Percentiles rank a stretch among this genome's conserved stretches.
These are phyloP conservation scores for Ophiostoma sp. DNA, from an alignment of 2,329 filamentous ascomycete species.

Conservation along the genomic window DNA sequence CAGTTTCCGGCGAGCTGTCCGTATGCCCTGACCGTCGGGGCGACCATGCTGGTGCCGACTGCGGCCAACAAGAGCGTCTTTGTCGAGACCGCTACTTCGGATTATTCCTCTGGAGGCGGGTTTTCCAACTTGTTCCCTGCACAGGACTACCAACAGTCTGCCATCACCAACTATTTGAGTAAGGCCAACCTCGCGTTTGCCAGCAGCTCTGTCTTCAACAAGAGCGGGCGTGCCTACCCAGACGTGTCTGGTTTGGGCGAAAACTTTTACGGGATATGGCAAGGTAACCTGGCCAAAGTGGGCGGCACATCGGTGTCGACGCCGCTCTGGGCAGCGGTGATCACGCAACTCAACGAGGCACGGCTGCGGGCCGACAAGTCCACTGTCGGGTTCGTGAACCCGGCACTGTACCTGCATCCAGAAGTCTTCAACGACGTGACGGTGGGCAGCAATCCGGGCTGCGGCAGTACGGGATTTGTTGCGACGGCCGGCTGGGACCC, in stretches of 20 bases:
- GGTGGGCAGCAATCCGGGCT: constrained; percentile 38
- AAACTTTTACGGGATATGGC: constrained; percentile 33
- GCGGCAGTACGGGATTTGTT: constrained; percentile 1
- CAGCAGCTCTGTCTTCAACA: constrained; percentile 30
- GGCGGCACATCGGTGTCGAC: constrained; percentile 57
- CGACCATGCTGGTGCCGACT: constrained; percentile 44
- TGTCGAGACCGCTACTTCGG: constrained; percentile 30
- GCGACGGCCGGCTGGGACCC: constrained; percentile 30
- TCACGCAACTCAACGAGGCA: constrained; percentile 64
- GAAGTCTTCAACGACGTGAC: constrained; percentile 36
- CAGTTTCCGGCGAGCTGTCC: constrained; percentile 40
- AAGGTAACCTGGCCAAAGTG: constrained; percentile 37
- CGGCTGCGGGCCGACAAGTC: constrained; percentile 51
- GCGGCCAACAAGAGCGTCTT: constrained; percentile 9
- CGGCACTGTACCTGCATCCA: constrained; percentile 35
- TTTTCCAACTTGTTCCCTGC: constrained; percentile 49
- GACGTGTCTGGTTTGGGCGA: constrained; percentile 35
- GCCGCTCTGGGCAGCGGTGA: constrained; percentile 58
- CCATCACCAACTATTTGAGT: constrained; percentile 44
- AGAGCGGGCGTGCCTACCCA: constrained; percentile 34
- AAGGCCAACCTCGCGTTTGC: constrained; percentile 27
- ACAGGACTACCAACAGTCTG: constrained; percentile 45
- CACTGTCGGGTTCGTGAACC: constrained; percentile 41
- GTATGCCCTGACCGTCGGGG: constrained; percentile 54
- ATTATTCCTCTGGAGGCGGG: constrained; percentile 43